Conservation (phyloP, 1,284 basidiomycete species). For the Vanrija sp. region DNA sequence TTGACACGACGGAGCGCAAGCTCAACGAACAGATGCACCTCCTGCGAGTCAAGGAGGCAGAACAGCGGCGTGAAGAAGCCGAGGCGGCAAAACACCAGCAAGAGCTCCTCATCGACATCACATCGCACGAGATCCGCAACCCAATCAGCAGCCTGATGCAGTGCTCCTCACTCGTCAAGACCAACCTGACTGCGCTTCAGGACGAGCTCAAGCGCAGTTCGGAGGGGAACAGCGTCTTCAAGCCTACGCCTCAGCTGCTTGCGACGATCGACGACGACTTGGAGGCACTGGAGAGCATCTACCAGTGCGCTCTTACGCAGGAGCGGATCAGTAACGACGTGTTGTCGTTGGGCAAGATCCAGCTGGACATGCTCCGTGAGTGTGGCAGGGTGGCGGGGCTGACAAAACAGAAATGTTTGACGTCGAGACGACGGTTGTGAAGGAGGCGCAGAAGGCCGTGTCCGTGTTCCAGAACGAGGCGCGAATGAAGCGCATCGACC, state of each 20-base stretch:
- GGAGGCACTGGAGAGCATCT: slow-evolving; percentile 21
- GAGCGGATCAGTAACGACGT: slow-evolving; percentile 48
- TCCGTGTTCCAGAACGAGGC: slow-evolving; percentile 41
- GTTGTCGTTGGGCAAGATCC: slow-evolving; percentile 43
- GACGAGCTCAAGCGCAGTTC: slow-evolving; percentile 28
- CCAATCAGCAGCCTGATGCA: slow-evolving; percentile 21
- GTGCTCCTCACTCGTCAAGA: slow-evolving; percentile 45
- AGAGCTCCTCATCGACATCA: slow-evolving; percentile 47
- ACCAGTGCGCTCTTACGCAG: slow-evolving; percentile 38
- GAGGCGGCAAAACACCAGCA: slow-evolving; percentile 46
- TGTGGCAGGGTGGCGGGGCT: not conserved
- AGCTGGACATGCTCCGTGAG: slow-evolving; percentile 25
- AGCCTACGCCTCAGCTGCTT: slow-evolving; percentile 15
- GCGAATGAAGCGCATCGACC: slow-evolving; percentile 35
- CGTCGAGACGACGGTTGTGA: slow-evolving; percentile 31
- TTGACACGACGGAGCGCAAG: slow-evolving; percentile 46
- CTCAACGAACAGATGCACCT: slow-evolving; percentile 39
- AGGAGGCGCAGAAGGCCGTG: slow-evolving; percentile 29
- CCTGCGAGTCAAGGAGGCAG: slow-evolving; percentile 38
- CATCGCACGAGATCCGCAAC: slow-evolving; percentile 42
- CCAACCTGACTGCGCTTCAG: slow-evolving; percentile 33
- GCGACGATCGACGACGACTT: slow-evolving; percentile 15
- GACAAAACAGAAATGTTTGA: slow-evolving; percentile 14
- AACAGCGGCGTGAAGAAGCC: slow-evolving; percentile 41
- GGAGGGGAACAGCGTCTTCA: not conserved